Conservation (phyloP, 2,329 filamentous ascomycete genomes). For the Cucurbitaria berberidis region DNA sequence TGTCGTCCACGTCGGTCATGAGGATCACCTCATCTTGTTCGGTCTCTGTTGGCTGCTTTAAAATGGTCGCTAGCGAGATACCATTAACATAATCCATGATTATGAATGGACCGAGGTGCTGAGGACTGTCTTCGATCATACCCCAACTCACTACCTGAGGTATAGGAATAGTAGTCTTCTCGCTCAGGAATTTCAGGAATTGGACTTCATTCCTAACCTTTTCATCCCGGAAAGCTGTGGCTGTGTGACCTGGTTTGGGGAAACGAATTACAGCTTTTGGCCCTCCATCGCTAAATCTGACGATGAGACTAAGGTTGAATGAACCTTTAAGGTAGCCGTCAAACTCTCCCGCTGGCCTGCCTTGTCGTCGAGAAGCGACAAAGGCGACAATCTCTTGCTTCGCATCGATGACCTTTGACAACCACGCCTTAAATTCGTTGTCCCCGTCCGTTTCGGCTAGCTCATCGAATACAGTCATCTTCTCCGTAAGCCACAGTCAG, state of each 20-base stretch:
- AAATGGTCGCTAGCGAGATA: constrained; percentile 17
- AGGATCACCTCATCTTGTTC: constrained; percentile 30
- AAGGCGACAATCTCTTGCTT: constrained; percentile 29
- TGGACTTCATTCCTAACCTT: constrained; percentile 27
- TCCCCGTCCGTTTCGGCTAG: constrained; percentile 30
- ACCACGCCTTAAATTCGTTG: constrained; percentile 24
- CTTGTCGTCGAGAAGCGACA: constrained; percentile 17
- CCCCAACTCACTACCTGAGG: constrained; percentile 25
- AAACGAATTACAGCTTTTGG: constrained; percentile 27
- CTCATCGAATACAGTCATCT: constrained; percentile 30
- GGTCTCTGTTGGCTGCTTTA: constrained; percentile 23
- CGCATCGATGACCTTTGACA: constrained; percentile 25
- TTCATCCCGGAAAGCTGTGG: constrained; percentile 18
- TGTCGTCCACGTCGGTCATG: constrained; percentile 16
- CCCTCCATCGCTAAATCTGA: constrained; percentile 23
- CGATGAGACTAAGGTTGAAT: constrained; percentile 26
- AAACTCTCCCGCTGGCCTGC: constrained; percentile 15
- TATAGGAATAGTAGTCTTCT: constrained; percentile 24
- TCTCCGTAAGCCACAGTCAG: constrained; percentile 12
- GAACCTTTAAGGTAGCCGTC: constrained; percentile 28
- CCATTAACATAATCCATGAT: constrained; percentile 33
- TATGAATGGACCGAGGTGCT: constrained; percentile 33
- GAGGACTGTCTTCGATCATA: constrained; percentile 23
- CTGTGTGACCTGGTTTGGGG: constrained; percentile 26
- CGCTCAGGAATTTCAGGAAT: constrained; percentile 19